Evolutionary conservation across 2,329 filamentous ascomycete genomes (phyloP), one percentile per base, ranked within the genome.

Genomic region (Nannizzia gypsea): DNA sequence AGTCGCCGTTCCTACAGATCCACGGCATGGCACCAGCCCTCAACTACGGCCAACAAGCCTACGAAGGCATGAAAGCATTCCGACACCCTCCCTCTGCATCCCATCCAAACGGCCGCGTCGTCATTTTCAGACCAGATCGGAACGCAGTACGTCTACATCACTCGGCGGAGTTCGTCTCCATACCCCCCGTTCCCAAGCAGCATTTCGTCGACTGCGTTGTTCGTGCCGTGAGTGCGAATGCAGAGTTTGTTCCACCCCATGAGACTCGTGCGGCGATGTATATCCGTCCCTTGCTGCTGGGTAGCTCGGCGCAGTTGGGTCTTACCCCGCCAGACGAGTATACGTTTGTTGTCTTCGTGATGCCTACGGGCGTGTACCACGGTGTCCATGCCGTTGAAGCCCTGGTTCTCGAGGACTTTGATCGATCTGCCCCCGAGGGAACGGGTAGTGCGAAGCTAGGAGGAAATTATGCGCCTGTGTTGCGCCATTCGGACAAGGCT

Each of bases 11-110:
- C 78, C 83, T 97, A 67, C 85, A 86, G 65, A 85, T 97, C 70
- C 92, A 97, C 75, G 93, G 92, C 73, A 93, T 99, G 89, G 86
- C 91, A 0, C 91, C 93, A 0, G 92, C 85, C 48, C 83, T 97
- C 65, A 99, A 99, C 81, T 99, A 99, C 74, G 90, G 92, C 61
- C 90, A 96, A 72, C 93, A 97, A 77, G 92, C 90, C 68, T 99
- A 95, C 79, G 93, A 99, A 73, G 93, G 93, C n/a, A 84, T 97
- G 72, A 97, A 97, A 76, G 91, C 92, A 59, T 96, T 96, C 81
- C 90, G 92, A 64, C 70, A 73, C 59, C 79, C 81, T 1, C 88
- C 90, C 17, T 60, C 62, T 20, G 40, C 58, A 9, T 50, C 60
- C 15, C 56, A 60, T n/a, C 61, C 81, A 61, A 83, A 87, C 72